Percentiles rank a stretch among this genome's conserved stretches.
These are phyloP conservation scores for Chlamydomonas sphaeroides DNA, from an alignment of 139 green algal genomes.

Conservation along the genomic window DNA sequence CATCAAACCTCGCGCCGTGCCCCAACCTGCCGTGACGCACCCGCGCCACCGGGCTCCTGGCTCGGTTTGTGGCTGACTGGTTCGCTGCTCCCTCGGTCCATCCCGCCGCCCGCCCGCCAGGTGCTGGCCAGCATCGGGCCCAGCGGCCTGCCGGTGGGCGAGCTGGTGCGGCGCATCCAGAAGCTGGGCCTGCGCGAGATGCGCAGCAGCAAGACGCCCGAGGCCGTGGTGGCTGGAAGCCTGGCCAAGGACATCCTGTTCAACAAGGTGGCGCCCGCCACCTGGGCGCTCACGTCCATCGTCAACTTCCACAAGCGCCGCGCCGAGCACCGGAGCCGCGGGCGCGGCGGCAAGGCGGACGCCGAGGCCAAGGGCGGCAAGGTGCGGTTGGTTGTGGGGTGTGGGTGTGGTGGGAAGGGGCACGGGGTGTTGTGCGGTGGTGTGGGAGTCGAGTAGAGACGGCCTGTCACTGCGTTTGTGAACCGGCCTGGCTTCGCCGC, in stretches of 20 bases:
- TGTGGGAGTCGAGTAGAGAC: background rate
- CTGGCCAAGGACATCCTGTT: constrained; percentile 89
- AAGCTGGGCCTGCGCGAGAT: constrained; percentile 83
- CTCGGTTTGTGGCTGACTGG: background rate
- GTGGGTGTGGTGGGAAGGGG: too few species aligned
- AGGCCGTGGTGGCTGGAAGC: constrained; percentile 74
- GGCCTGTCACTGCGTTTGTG: too few species aligned
- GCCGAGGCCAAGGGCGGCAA: background rate
- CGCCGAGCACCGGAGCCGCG: constrained; percentile 9
- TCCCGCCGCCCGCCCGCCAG: background rate
- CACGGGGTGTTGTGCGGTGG: too few species aligned
- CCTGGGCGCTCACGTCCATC: constrained; percentile 76
- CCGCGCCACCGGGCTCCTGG: background rate
- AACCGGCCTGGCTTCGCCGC: too few species aligned
- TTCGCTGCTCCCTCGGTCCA: too few species aligned
- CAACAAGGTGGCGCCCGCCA: constrained; percentile 71
- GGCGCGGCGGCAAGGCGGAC: background rate
- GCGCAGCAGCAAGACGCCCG: constrained; percentile 59
- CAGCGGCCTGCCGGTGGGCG: constrained; percentile 73
- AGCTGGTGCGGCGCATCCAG: constrained; percentile 85
- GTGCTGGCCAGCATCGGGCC: constrained; percentile 78
- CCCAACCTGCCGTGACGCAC: too few species aligned
- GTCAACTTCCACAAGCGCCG: constrained; percentile 45
- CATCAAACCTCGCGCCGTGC: too few species aligned
- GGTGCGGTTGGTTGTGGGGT: background rate